Percentiles rank a stretch among this genome's conserved stretches.
Evolutionary conservation across 176 grass and related monocot species (phyloP).

Genomic region (Cenchrus americanus): DNA sequence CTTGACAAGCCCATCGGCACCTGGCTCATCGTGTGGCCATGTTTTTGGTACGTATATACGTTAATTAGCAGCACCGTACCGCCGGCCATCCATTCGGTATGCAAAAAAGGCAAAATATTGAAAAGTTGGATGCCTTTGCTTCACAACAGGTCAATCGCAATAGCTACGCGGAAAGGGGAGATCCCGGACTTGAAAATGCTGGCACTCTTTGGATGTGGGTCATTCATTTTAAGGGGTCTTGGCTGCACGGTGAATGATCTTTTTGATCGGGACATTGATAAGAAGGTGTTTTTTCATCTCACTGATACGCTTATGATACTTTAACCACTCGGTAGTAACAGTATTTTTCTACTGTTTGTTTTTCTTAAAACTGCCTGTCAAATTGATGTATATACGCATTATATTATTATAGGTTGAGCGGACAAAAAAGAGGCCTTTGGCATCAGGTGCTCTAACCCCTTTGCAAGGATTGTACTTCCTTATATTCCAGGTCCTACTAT

Average conservation of each 20-base stretch:
- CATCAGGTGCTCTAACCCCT: constrained; percentile 4
- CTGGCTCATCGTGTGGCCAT: neutral
- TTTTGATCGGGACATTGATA: constrained; percentile 69
- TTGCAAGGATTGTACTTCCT: constrained; percentile 3
- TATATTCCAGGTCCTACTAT: neutral
- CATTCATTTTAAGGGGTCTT: constrained; percentile 58
- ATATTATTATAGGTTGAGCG: neutral
- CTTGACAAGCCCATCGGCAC: neutral
- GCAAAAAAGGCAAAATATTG: too few relatives aligned
- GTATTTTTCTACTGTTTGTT: neutral
- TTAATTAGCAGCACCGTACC: too few relatives aligned
- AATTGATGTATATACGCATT: too few relatives aligned
- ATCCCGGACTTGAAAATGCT: constrained; percentile 72
- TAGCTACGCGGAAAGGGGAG: constrained; percentile 47
- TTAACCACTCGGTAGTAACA: too few relatives aligned
- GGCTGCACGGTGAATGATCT: constrained; percentile 83
- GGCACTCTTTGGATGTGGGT: constrained; percentile 60
- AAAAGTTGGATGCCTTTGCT: too few relatives aligned
- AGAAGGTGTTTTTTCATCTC: constrained; percentile 38
- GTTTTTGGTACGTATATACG: neutral
- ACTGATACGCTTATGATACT: too few relatives aligned
- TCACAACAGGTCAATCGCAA: constrained; percentile 59
- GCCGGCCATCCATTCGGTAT: too few relatives aligned
- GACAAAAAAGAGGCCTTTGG: neutral
- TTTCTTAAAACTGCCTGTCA: too few relatives aligned